Base-by-base conservation (phyloP, 163 green algal species). In the Chlamydomonas reinhardtii region DNA sequence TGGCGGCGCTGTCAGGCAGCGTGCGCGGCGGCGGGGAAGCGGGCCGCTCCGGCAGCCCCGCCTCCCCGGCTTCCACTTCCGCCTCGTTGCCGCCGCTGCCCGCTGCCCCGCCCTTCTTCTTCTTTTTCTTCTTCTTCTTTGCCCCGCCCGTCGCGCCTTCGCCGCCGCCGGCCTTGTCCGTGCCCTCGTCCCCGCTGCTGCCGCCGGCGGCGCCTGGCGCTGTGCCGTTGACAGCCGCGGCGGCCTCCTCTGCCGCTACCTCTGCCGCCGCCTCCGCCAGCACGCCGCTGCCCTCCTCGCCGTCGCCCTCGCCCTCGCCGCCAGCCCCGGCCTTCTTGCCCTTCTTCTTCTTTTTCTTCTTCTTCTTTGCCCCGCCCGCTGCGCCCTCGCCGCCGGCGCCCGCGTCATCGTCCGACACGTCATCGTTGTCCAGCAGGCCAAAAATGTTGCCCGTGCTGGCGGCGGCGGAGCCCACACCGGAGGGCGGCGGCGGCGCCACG, bases 281-380 rank as follows among this genome's bases (percentile, higher is more conserved):
- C 59, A 22, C 34, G 16, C 24, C 43, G 35, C 61, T 65, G 14
- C 29, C 52, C 32, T 71, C 84, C 35, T 75, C 68, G 17, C 3
- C 74, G 16, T 62, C 83, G 9, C 52, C 69, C 2, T 32, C 72
- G 27, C 59, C 29, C 20, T n/a, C 71, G 0, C 43, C 70, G 34
- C 62, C 66, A 11, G 31, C 73, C n/a, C n/a, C 68, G 39, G 70
- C 65, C 72, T 81, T 83, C 84, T 83, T 75, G 14, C 35, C 35
- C 32, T 88, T 88, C 66, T 79, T 79, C 70, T 87, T 87, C 15
- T 90, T 87, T 56, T 90, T 90, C 37, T 87, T 90, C 73, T 90
- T 90, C 48, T 87, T 87, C 54, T 74, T 82, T 34, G 37, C 72
- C 15, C n/a, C 43, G 20, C 52, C 82, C 11, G 20, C 39, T 4